These are phyloP conservation scores for Jamesozyma spencerorum DNA, from an alignment of 805 yeast species.

Conservation along the genomic window DNA sequence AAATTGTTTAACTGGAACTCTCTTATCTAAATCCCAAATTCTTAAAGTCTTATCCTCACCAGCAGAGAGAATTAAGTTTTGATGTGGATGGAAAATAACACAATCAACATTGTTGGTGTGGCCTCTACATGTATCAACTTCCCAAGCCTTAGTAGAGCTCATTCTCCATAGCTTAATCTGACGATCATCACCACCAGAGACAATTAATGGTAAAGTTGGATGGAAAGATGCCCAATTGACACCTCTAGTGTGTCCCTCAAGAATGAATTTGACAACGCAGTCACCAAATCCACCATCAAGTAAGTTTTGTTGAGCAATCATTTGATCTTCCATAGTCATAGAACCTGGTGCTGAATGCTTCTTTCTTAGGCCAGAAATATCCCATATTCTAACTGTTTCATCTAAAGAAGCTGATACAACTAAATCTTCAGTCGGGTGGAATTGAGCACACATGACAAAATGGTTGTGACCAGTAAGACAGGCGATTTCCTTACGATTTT, in stretches of 20 bases:
- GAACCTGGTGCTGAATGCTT: conserved; percentile 80
- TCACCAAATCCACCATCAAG: conserved; percentile 94
- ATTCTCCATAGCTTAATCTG: conserved; percentile 94
- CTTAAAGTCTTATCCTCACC: conserved; percentile 94
- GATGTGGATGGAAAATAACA: conserved; percentile 86
- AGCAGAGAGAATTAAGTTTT: conserved; percentile 84
- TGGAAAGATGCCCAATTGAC: conserved; percentile 98
- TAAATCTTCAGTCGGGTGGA: conserved; percentile 91
- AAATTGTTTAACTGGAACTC: conserved; percentile 89
- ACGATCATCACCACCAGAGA: conserved; percentile 93
- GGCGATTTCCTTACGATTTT: conserved; percentile 93
- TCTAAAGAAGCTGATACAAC: conserved; percentile 93
- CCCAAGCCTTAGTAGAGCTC: conserved; percentile 98
- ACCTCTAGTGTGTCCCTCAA: conserved; percentile 97
- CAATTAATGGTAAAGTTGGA: conserved; percentile 89
- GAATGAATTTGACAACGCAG: conserved; percentile 87
- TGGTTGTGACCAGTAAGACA: conserved; percentile 97
- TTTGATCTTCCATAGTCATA: conserved; percentile 36
- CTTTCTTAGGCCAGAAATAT: conserved; percentile 87
- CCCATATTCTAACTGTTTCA: conserved; percentile 99
- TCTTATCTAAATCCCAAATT: conserved; percentile 91
- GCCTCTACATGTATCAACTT: conserved; percentile 96
- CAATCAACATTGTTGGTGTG: conserved; percentile 89
- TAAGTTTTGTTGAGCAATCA: conserved; percentile 49
- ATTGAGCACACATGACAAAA: conserved; percentile 96